Percentiles rank a stretch among this genome's conserved stretches.
phyloP scores from a whole-genome alignment of 768 basidiomycete species.

The Boletus tylopilopsis region DNA sequence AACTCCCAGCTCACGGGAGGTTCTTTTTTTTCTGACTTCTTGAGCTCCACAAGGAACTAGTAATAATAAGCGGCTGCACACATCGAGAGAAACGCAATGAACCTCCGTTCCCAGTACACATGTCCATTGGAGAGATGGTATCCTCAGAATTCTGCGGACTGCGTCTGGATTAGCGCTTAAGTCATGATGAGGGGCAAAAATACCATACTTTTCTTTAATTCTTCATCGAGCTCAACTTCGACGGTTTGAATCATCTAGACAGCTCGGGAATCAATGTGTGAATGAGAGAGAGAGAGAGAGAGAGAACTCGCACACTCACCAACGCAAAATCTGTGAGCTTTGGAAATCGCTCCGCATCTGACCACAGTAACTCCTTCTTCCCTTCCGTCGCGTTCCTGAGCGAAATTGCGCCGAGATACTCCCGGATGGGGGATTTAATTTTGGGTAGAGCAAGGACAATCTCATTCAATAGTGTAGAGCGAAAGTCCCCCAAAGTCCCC shows the following conservation, averaged over 20 bases:
- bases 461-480: slow-evolving; percentile 62
- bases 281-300: not conserved
- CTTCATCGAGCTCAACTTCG: slow-evolving; percentile 68
- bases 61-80: not conserved
- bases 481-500: slow-evolving; percentile 52
- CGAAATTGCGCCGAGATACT: slow-evolving; percentile 54
- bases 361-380: slow-evolving; percentile 70
- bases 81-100: not conserved
- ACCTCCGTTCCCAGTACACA: slow-evolving; percentile 71
- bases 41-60: slow-evolving; percentile 80
- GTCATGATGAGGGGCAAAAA: not conserved
- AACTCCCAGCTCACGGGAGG: slow-evolving; percentile 57
- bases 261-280: not conserved
- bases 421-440: slow-evolving; percentile 50
- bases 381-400: slow-evolving; percentile 62
- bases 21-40: slow-evolving; percentile 47
- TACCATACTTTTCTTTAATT: slow-evolving; percentile 60
- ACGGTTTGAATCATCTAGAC: slow-evolving; percentile 60
- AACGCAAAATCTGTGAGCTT: slow-evolving; percentile 54
- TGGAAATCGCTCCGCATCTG: slow-evolving; percentile 47
- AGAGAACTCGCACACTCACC: slow-evolving; percentile 39
- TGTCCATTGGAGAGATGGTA: slow-evolving; percentile 71
- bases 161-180: slow-evolving; percentile 1
- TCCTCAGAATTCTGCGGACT: slow-evolving; percentile 72
- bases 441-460: slow-evolving; percentile 68